phyloP scores from a whole-genome alignment of 352 stramenopile genomes.

The Pythium monospermum region DNA sequence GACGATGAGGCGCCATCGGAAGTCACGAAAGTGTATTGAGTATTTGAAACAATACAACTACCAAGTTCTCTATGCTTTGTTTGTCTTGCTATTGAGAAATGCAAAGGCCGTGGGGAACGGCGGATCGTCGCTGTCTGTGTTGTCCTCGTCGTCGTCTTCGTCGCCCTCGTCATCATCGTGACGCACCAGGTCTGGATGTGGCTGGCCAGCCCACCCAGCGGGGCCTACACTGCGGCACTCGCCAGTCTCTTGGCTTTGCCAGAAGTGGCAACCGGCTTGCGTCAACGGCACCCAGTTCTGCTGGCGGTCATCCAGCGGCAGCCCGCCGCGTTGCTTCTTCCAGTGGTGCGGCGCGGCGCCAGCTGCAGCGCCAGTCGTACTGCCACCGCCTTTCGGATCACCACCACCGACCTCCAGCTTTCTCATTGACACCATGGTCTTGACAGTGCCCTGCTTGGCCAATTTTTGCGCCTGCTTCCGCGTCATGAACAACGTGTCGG shows the following conservation, averaged over 20 bases:
- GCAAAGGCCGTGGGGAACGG: slow-evolving; percentile 65
- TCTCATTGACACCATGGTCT: slow-evolving; percentile 28
- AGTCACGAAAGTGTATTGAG: slow-evolving; percentile 82
- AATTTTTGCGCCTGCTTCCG: slow-evolving; percentile 74
- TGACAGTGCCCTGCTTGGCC: slow-evolving; percentile 36
- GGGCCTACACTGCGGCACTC: slow-evolving; percentile 40
- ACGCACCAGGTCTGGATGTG: slow-evolving; percentile 9
- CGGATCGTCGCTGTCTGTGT: slow-evolving; percentile 21
- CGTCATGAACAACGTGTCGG: slow-evolving; percentile 67
- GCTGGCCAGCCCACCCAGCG: slow-evolving; percentile 3
- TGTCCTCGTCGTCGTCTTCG: slow-evolving; percentile 2
- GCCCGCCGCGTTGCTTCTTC: slow-evolving; percentile 30
- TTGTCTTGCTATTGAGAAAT: slow-evolving; percentile 42
- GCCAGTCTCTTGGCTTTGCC: slow-evolving; percentile 61
- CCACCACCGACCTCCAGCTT: slow-evolving; percentile 32
- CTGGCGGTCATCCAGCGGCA: slow-evolving; percentile 25
- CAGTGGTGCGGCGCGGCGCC: slow-evolving; percentile 11
- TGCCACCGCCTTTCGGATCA: slow-evolving; percentile 4
- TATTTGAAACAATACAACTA: no score
- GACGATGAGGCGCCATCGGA: slow-evolving; percentile 37
- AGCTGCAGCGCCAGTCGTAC: no score
- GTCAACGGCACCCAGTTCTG: slow-evolving; percentile 54
- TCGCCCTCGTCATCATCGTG: background rate
- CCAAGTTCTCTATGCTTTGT: background rate
- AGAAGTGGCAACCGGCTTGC: slow-evolving; percentile 75